These are phyloP conservation scores for Platanthera guangdongensis DNA, from an alignment of 106 monocot genomes.

Conservation along the genomic window DNA sequence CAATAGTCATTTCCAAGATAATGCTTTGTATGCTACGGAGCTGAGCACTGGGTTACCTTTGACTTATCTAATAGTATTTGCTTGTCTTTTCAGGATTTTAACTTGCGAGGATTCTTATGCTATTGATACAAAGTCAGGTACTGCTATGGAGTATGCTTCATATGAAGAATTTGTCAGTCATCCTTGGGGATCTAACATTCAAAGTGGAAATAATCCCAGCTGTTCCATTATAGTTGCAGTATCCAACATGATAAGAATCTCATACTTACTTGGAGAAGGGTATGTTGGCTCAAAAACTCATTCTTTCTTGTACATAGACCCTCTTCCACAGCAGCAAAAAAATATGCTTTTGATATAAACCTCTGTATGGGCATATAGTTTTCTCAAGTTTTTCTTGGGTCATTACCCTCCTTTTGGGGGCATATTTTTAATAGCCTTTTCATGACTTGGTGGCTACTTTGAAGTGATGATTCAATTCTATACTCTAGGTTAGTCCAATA, in stretches of 20 bases:
- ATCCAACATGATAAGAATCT: constrained; percentile 2
- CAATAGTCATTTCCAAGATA: background rate
- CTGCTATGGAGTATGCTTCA: constrained; percentile 1
- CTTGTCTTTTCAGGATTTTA: constrained; percentile 5
- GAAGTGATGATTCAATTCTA: too few relatives aligned
- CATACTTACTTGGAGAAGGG: constrained; percentile 8
- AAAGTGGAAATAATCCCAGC: background rate
- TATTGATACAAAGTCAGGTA: constrained; percentile 1
- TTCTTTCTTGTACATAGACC: background rate
- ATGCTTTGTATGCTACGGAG: background rate
- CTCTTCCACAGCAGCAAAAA: background rate
- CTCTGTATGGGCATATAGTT: too few relatives aligned
- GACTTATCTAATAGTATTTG: background rate
- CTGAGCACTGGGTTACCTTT: too few relatives aligned
- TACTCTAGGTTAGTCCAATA: too few relatives aligned
- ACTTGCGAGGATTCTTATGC: constrained; percentile 1
- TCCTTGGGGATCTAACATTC: background rate
- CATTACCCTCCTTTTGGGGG: too few relatives aligned
- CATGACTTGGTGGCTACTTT: too few relatives aligned
- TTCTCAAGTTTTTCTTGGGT: too few relatives aligned
- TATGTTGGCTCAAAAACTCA: background rate
- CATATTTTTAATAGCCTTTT: too few relatives aligned
- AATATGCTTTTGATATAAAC: too few relatives aligned
- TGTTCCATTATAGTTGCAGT: constrained; percentile 3
- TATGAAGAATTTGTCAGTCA: background rate